Base-by-base conservation (phyloP, 139 green algal species). In the Coccomyxa sp. region DNA sequence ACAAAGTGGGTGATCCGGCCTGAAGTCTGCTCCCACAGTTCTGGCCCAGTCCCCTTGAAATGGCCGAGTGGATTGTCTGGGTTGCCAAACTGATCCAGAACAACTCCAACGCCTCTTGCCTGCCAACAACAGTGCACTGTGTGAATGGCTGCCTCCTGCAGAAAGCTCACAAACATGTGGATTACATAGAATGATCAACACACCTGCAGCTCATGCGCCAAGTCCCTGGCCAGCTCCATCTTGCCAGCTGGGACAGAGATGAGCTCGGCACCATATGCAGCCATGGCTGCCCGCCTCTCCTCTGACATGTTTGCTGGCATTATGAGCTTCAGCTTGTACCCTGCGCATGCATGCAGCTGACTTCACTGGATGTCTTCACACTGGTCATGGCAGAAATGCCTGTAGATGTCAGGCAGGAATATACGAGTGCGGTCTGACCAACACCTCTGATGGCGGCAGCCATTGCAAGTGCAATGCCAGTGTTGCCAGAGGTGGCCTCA, bases 11-110 rank as follows among this genome's bases (percentile, higher is more conserved):
- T 91, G 76, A 91, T 85, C n/a, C 71, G 74, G 13, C 88, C 88
- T n/a, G 74, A n/a, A 4, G 88, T 91, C 81, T 91, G 86, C 60
- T 87, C 63, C 88, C 86, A 91, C 30, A 91, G n/a, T 81, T 91
- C 88, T 28, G 88, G 88, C 1, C 86, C 87, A 45, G 88, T 91
- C 51, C 81, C 76, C 16, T 60, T 66, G 58, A 82, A 84, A 66
- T 91, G 88, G 1, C 85, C 86, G 15, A 83, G 58, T 27, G 88
- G 88, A 32, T 91, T 90, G 83, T 87, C 84, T 13, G 67, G 80
- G 74, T 91, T 91, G 27, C 79, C 79, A 80, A 91, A 91, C 83
- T 91, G 88, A 78, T 91, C 88, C 60, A 91, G 81, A 9, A 91
- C 88, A 3, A 84, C 83, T 28, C 88, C 88, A 30, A 87, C 63